A percentile compares a stretch with the other conserved stretches of the same genome.
Conservation (phyloP, 495 filamentous ascomycete species). For the Penicillium lividum region DNA sequence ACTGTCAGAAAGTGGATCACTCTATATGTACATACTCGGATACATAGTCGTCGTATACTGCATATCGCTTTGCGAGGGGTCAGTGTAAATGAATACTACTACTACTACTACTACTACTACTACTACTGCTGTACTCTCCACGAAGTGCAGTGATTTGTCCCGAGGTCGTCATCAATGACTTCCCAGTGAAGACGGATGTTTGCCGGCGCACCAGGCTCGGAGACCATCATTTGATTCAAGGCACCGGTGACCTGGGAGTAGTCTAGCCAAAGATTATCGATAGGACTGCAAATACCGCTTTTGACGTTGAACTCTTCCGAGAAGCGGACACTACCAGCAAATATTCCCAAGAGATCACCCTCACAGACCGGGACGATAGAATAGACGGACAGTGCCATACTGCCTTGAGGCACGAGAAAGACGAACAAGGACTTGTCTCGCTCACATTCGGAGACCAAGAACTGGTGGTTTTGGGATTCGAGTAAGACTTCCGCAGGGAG, state of each 20-base stretch:
- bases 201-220: conserved; percentile 12
- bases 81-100: no score
- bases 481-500: no score
- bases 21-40: no score
- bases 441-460: conserved; percentile 5
- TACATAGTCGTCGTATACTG: no score
- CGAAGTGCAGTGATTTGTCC: conserved; percentile 10
- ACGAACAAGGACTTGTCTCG: conserved; percentile 19
- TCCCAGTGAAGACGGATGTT: conserved; percentile 26
- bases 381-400: conserved; percentile 12
- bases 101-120: no score
- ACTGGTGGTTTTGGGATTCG: conserved; percentile 3
- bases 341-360: conserved; percentile 25
- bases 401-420: conserved; percentile 16
- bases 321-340: conserved; percentile 24
- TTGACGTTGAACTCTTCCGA: conserved; percentile 14
- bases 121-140: no score
- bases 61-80: no score
- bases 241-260: conserved; percentile 28
- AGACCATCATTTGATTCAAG: conserved; percentile 28
- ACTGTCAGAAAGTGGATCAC: no score
- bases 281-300: conserved; percentile 19
- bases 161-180: conserved; percentile 13
- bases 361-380: conserved; percentile 15
- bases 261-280: conserved; percentile 26